phyloP scores from a whole-genome alignment of 805 yeast genomes.

The Saccharomyces eubayanus region DNA sequence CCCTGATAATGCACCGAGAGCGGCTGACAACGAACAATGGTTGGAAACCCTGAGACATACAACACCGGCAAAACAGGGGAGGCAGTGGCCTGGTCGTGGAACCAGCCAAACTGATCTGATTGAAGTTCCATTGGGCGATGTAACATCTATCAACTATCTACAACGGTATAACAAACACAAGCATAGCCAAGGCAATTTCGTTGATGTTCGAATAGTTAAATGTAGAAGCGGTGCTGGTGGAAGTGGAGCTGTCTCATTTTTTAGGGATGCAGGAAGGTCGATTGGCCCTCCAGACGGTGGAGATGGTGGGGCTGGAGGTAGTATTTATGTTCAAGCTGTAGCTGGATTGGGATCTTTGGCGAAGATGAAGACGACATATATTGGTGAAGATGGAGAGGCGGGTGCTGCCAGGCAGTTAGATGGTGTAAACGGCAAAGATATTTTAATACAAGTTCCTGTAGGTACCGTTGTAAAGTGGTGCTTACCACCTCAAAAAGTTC shows the following conservation, averaged over 20 bases:
- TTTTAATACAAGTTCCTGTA: conserved; percentile 78
- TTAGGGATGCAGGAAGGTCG: conserved; percentile 75
- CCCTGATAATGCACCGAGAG: conserved; percentile 37
- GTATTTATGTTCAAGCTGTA: conserved; percentile 73
- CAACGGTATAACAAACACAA: conserved; percentile 36
- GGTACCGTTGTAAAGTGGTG: conserved; percentile 86
- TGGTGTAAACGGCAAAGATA: conserved; percentile 77
- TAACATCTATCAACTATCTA: conserved; percentile 24
- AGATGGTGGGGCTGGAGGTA: conserved; percentile 93
- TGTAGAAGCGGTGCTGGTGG: conserved; percentile 82
- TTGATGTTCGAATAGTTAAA: conserved; percentile 60
- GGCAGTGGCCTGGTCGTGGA: conserved; percentile 1
- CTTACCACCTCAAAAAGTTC: conserved; percentile 53
- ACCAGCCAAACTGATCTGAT: conserved; percentile 14
- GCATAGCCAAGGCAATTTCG: conserved; percentile 37
- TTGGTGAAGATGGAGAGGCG: conserved; percentile 60
- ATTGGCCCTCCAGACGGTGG: conserved; percentile 99
- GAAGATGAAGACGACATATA: conserved; percentile 55
- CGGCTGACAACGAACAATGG: conserved; percentile 38
- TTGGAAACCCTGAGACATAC: conserved; percentile 12
- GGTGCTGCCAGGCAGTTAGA: conserved; percentile 76
- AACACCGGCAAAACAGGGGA: background rate
- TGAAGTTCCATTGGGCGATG: conserved; percentile 17
- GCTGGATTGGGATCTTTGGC: conserved; percentile 65
- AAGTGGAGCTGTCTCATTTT: conserved; percentile 75